These are phyloP conservation scores for Calophaca sinica DNA, from an alignment of 306 rosid genomes.

Conservation along the genomic window DNA sequence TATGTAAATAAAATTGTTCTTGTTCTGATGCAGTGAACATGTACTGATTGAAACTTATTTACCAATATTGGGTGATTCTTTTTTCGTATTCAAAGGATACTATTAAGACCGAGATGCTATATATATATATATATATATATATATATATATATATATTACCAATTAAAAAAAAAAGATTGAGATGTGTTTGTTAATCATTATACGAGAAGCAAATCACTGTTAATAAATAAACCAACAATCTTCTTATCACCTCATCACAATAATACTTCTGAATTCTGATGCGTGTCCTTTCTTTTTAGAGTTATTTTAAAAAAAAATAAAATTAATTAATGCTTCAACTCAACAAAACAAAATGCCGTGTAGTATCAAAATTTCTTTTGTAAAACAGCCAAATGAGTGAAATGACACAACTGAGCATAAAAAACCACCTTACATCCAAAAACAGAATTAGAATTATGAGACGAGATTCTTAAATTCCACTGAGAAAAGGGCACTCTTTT, in stretches of 20 bases:
- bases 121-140: background rate
- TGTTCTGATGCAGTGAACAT: slow-evolving; percentile 15
- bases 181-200: no score
- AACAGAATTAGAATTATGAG: slow-evolving; percentile 28
- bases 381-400: slow-evolving; percentile 35
- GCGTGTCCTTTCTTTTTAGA: no score
- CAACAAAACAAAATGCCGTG: slow-evolving; percentile 8
- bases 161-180: no score
- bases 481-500: slow-evolving; percentile 38
- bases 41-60: slow-evolving; percentile 12
- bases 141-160: background rate
- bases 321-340: no score
- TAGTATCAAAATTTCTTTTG: background rate
- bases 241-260: no score
- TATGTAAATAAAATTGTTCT: slow-evolving; percentile 11
- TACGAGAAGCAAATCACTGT: no score
- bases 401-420: slow-evolving; percentile 30
- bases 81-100: background rate
- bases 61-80: background rate
- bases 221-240: no score
- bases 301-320: no score
- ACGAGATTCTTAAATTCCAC: slow-evolving; percentile 54
- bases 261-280: no score
- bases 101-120: background rate
- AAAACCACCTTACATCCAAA: slow-evolving; percentile 20